A percentile compares a stretch with the other conserved stretches of the same genome.
Evolutionary conservation across 1,284 basidiomycete genomes (phyloP).

Genomic region (Pascua guehoae): DNA sequence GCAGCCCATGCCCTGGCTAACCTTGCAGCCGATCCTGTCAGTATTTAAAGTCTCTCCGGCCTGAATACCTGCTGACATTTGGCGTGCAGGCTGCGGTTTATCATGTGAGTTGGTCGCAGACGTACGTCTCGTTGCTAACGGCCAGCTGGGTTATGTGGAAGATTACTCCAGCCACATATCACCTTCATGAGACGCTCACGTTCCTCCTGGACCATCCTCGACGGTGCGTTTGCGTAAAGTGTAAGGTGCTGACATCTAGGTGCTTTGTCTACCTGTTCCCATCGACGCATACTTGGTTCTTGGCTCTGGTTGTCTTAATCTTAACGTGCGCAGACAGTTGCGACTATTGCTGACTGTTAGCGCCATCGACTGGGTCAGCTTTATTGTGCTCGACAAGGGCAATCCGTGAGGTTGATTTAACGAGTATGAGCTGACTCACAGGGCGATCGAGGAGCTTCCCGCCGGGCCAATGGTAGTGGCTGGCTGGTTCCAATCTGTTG

Average conservation of each 20-base stretch:
- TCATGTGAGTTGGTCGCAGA: conserved; percentile 54
- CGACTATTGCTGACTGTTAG: no score
- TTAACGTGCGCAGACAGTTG: conserved; percentile 57
- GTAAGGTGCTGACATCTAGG: no score
- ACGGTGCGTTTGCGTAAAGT: conserved; percentile 11
- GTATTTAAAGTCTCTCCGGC: no score
- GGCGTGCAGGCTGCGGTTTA: conserved; percentile 54
- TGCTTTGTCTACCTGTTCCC: conserved; percentile 96
- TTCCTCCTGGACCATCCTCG: conserved; percentile 92
- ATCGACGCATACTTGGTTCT: conserved; percentile 91
- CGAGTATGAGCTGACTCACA: conserved; percentile 3
- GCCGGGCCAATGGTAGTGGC: conserved; percentile 63
- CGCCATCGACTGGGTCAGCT: conserved; percentile 76
- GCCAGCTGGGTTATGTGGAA: conserved; percentile 70
- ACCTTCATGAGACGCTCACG: conserved; percentile 72
- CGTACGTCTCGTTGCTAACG: not conserved
- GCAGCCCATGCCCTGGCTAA: conserved; percentile 7
- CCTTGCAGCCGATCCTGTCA: conserved; percentile 60
- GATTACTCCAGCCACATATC: conserved; percentile 59
- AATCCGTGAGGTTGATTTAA: conserved; percentile 52
- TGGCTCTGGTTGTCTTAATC: conserved; percentile 62
- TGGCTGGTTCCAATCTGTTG: conserved; percentile 65
- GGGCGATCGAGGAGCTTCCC: conserved; percentile 65
- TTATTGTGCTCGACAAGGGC: conserved; percentile 83
- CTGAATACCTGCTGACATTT: no score